Evolutionary conservation across 139 green algal genomes (phyloP).

Genomic region (Tetradesmus lagerheimii): DNA sequence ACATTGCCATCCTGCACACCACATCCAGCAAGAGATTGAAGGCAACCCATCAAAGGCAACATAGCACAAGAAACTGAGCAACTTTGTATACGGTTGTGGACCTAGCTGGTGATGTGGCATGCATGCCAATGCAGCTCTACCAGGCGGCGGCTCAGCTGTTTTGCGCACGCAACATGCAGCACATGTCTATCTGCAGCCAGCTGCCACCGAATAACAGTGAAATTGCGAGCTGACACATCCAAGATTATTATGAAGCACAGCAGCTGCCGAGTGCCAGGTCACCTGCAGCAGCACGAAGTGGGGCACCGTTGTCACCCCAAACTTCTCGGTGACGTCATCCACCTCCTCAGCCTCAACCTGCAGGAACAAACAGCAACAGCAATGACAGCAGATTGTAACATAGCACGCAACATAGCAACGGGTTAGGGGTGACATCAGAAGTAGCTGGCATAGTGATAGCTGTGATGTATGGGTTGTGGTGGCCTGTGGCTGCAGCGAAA

Average conservation of each 20-base stretch:
- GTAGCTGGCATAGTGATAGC: not conserved
- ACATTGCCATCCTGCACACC: slow-evolving; percentile 59
- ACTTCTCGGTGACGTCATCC: slow-evolving; percentile 77
- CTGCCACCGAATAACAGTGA: too few species aligned
- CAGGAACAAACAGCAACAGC: not conserved
- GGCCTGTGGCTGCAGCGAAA: not conserved
- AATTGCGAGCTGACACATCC: not conserved
- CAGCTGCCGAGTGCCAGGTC: not conserved
- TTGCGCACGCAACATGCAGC: too few species aligned
- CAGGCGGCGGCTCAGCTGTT: too few species aligned
- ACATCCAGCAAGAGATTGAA: too few species aligned
- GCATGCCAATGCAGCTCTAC: too few species aligned
- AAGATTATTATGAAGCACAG: not conserved
- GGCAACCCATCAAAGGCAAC: not conserved
- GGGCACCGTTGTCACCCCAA: slow-evolving; percentile 81
- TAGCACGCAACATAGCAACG: too few species aligned
- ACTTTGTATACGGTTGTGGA: too few species aligned
- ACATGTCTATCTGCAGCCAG: too few species aligned
- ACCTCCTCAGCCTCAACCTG: slow-evolving; percentile 90
- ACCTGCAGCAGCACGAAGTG: slow-evolving; percentile 80
- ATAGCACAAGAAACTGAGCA: too few species aligned
- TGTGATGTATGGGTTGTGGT: not conserved
- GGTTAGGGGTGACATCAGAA: too few species aligned
- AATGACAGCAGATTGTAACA: not conserved
- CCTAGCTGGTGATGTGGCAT: too few species aligned